phyloP scores from a whole-genome alignment of 805 yeast genomes.

The Myxozyma lipomycoides region DNA sequence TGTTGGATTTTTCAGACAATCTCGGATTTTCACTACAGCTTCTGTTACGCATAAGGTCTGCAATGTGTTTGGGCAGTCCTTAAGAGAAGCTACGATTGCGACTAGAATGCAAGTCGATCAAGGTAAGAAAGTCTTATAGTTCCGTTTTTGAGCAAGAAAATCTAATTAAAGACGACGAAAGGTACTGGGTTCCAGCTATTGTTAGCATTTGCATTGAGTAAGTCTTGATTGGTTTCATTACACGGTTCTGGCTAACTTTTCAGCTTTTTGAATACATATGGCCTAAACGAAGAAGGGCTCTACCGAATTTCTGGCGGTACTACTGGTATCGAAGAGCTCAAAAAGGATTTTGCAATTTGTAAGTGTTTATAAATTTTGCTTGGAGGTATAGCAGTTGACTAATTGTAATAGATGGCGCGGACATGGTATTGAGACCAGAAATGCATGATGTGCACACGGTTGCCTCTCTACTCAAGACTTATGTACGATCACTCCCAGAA shows the following conservation, averaged over 20 bases:
- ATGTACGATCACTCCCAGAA: slow-evolving; percentile 33
- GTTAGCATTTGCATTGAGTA: slow-evolving; percentile 24
- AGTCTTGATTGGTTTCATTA: too few relatives aligned
- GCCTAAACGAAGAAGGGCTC: slow-evolving; percentile 35
- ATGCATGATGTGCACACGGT: slow-evolving; percentile 34
- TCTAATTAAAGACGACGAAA: slow-evolving; percentile 9
- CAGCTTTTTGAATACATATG: slow-evolving; percentile 28
- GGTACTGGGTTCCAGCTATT: slow-evolving; percentile 29
- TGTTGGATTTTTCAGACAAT: slow-evolving; percentile 23
- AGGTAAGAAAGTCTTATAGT: too few relatives aligned
- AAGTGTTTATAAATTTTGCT: slow-evolving; percentile 2
- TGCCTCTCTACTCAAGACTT: slow-evolving; percentile 34
- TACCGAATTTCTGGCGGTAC: slow-evolving; percentile 35
- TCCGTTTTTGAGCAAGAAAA: too few relatives aligned
- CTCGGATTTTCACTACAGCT: slow-evolving; percentile 11
- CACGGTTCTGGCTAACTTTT: too few relatives aligned
- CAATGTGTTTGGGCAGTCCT: slow-evolving; percentile 28
- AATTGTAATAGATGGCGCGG: slow-evolving; percentile 3
- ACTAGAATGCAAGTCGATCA: slow-evolving; percentile 20
- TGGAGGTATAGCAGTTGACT: slow-evolving; percentile 1
- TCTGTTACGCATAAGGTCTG: slow-evolving; percentile 1
- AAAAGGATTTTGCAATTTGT: slow-evolving; percentile 28
- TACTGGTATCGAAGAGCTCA: slow-evolving; percentile 28
- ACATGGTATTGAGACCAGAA: slow-evolving; percentile 23
- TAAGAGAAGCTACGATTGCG: slow-evolving; percentile 26